These are phyloP conservation scores for Trichophyton benhamiae DNA, from an alignment of 2,329 filamentous ascomycete species.

Conservation along the genomic window DNA sequence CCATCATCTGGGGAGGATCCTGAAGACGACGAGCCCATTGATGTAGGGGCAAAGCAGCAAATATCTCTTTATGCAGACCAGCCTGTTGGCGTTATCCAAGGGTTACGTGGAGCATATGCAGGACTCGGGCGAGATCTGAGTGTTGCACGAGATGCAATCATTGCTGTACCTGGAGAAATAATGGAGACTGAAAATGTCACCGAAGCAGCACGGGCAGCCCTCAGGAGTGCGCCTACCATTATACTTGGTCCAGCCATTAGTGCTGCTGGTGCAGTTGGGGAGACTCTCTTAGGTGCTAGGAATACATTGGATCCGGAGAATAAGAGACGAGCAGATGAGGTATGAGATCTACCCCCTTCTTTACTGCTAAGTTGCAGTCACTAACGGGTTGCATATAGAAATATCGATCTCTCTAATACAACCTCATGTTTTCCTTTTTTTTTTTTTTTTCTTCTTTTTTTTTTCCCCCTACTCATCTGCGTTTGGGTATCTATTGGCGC, in stretches of 20 bases:
- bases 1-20: constrained; percentile 35
- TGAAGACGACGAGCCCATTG: constrained; percentile 48
- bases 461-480: neutral
- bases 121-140: constrained; percentile 80
- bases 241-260: constrained; percentile 85
- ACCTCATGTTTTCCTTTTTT: constrained; percentile 1
- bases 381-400: constrained; percentile 22
- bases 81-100: constrained; percentile 76
- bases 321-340: constrained; percentile 71
- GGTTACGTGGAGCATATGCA: constrained; percentile 67
- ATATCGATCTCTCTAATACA: constrained; percentile 31
- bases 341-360: constrained; percentile 41
- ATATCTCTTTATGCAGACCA: constrained; percentile 91
- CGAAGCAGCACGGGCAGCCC: constrained; percentile 66
- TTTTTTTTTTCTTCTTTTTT: neutral
- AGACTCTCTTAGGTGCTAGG: constrained; percentile 80
- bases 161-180: constrained; percentile 83
- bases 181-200: constrained; percentile 74
- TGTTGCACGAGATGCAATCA: constrained; percentile 76
- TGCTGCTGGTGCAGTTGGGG: constrained; percentile 74
- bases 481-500: neutral
- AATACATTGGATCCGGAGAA: constrained; percentile 82
- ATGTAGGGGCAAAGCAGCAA: constrained; percentile 55
- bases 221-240: constrained; percentile 77
- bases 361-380: neutral